Conservation (phyloP, 345 rosid genomes). For the Eucalyptus lansdowneana region DNA sequence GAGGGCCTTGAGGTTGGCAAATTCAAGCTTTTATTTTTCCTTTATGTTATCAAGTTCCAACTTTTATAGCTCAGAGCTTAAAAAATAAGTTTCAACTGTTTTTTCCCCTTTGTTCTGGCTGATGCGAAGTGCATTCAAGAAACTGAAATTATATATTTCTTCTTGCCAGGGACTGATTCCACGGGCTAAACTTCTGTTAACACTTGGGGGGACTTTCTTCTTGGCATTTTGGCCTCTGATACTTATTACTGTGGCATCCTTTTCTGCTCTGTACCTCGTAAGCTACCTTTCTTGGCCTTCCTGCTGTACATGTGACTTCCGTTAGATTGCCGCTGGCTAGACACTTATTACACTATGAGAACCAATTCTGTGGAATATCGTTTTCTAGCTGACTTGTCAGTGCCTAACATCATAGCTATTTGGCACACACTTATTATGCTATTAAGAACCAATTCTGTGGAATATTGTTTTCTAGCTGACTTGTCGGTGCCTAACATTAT, state of each 20-base stretch:
- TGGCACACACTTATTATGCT: not conserved
- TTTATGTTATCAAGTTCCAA: not conserved
- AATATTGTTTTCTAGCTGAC: not conserved
- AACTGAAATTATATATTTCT: not conserved
- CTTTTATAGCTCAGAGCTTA: not conserved
- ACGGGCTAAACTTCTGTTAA: slow-evolving; percentile 68
- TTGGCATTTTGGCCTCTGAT: slow-evolving; percentile 81
- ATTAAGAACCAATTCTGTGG: not conserved
- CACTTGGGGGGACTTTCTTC: slow-evolving; percentile 90
- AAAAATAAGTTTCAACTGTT: not conserved
- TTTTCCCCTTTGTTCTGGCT: not conserved
- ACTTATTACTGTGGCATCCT: slow-evolving; percentile 47
- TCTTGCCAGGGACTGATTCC: slow-evolving; percentile 85
- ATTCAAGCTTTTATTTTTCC: not conserved
- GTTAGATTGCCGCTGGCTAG: not conserved
- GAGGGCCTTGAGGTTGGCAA: slow-evolving; percentile 91
- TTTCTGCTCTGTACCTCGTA: slow-evolving; percentile 75
- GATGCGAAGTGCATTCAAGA: not conserved
- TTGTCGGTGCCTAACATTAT: not conserved
- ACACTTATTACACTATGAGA: not conserved
- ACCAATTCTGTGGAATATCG: not conserved
- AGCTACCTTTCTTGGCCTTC: slow-evolving; percentile 7
- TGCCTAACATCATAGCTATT: not conserved
- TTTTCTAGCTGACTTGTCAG: not conserved
- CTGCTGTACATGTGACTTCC: not conserved